phyloP scores from a whole-genome alignment of 192 early-diverging fungal genomes.

The Lobosporangium transversale region DNA sequence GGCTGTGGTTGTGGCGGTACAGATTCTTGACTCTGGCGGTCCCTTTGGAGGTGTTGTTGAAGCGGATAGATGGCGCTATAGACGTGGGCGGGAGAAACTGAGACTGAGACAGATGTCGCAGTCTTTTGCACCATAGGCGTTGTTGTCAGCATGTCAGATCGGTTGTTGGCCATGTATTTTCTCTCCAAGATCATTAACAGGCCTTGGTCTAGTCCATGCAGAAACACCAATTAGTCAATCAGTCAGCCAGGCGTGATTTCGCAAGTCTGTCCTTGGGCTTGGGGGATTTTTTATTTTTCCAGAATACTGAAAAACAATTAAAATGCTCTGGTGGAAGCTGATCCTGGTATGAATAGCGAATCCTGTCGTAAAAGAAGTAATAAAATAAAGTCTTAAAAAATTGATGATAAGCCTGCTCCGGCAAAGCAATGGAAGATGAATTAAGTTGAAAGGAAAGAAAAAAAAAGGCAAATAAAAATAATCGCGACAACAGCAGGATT shows the following conservation, averaged over 20 bases:
- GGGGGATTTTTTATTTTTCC: no score
- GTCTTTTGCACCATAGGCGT: conserved; percentile 14
- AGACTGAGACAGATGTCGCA: not conserved
- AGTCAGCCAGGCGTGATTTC: no score
- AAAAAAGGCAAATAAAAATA: conserved; percentile 9
- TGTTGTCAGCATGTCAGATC: conserved; percentile 14
- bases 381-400: not conserved
- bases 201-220: no score
- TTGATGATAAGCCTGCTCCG: not conserved
- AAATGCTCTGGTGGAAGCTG: no score
- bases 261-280: no score
- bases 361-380: not conserved
- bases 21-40: not conserved
- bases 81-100: not conserved
- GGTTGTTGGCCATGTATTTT: no score
- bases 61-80: not conserved
- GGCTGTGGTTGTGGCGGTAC: not conserved
- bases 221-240: no score
- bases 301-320: no score
- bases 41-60: not conserved
- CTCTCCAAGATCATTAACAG: not conserved
- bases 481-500: conserved; percentile 64
- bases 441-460: not conserved
- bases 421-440: not conserved
- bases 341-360: conserved; percentile 2